Evolutionary conservation across 2,329 filamentous ascomycete genomes (phyloP), one percentile per base, ranked within the genome.

Genomic region (Eutypella sp.): DNA sequence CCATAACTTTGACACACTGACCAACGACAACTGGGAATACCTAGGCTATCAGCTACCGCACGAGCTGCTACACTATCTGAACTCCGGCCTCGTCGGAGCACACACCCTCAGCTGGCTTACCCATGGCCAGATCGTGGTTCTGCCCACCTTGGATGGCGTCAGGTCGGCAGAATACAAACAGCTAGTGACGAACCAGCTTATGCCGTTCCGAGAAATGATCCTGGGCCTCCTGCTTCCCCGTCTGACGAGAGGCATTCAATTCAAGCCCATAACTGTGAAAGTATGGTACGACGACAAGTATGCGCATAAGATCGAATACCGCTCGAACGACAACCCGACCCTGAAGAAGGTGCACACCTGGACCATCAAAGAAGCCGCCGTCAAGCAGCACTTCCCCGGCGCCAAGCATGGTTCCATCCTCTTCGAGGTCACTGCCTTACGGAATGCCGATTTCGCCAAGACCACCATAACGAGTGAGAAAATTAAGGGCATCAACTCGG

Each of bases 41-140:
- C 81, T 96, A 50, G 90, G 90, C n/a, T 81, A 95, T 48, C 86
- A 91, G 48, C 74, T 99, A 5, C 90, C 93, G 0, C 83, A 90
- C 34, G 93, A 99, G 67, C 74, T 97, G 16, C 91, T 92, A 63
- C 87, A 89, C 65, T 97, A 97, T 64, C 75, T 96, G 41, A 90
- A 89, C 47, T 84, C 80, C 42, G 93, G 89, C 27, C 71, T 96
- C 37, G 81, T 97, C 53, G 82, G 88, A 23, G 76, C 89, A 20
- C 82, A 88, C 40, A 75, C 96, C 31, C 77, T 95, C 11, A 88
- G 86, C 63, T 92, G 84, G 78, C 81, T 96, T 56, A 86, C 88
- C 4, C 85, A 89, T 44, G 82, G 85, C 52, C 84, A 92, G 62
- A 79, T 95, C 47, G 69, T 87, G 24, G 78, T 96, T 42, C 77